phyloP scores from a whole-genome alignment of 306 rosid species.

The Urtica urens region DNA sequence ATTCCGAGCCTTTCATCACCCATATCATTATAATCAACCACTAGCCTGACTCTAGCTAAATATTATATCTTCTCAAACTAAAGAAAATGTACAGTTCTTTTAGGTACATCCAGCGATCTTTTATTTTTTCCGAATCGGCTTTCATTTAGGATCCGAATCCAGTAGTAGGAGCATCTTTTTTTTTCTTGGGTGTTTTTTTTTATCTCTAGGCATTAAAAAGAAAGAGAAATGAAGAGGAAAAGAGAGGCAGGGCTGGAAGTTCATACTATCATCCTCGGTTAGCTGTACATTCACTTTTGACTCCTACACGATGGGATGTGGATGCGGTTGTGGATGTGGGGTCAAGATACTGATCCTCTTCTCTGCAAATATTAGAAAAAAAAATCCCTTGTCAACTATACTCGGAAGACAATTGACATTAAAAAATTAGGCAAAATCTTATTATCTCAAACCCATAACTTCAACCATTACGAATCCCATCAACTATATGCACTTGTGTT shows the following conservation, averaged over 20 bases:
- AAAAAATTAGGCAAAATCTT: too few relatives aligned
- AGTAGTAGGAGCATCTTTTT: constrained; percentile 27
- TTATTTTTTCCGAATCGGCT: constrained; percentile 28
- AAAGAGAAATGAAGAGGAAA: constrained; percentile 14
- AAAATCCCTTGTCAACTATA: constrained; percentile 15
- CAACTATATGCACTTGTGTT: too few relatives aligned
- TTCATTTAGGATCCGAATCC: constrained; percentile 25
- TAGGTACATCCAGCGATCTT: constrained; percentile 33
- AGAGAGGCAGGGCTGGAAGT: constrained; percentile 29
- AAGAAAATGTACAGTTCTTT: constrained; percentile 41
- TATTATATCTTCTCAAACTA: constrained; percentile 37
- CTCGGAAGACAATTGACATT: too few relatives aligned
- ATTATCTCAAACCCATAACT: too few relatives aligned
- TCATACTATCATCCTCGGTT: constrained; percentile 27
- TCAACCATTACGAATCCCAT: too few relatives aligned
- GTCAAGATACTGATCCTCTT: constrained; percentile 50
- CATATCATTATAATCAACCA: too few relatives aligned
- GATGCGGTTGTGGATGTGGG: constrained; percentile 18
- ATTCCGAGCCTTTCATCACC: constrained; percentile 21
- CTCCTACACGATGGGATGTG: constrained; percentile 26
- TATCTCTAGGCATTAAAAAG: constrained; percentile 15
- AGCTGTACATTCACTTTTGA: constrained; percentile 42
- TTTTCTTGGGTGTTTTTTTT: too few relatives aligned
- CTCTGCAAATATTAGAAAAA: constrained; percentile 27
- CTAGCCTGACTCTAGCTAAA: constrained; percentile 39